Conservation (phyloP, 257 asterid genomes). For the Haberlea rhodopensis region DNA sequence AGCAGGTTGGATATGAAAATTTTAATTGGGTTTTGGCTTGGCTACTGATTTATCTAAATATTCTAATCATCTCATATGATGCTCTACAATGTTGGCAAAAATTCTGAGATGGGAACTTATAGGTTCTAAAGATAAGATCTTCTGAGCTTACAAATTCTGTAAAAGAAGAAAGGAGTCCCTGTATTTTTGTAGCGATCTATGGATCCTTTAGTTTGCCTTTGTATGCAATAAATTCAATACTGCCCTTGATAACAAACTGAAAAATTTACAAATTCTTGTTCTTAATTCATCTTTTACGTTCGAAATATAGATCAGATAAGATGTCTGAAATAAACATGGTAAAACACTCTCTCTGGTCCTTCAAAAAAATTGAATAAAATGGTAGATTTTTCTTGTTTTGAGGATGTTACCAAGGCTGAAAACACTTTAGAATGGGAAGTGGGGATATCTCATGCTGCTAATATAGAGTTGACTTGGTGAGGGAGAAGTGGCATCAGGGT, state of each 20-base stretch:
- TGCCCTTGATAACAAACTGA: background rate
- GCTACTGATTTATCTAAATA: background rate
- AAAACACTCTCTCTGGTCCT: no score
- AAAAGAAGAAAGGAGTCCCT: background rate
- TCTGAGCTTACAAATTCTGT: background rate
- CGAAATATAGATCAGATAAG: no score
- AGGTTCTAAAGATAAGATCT: background rate
- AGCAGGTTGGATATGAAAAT: background rate
- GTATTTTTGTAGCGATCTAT: background rate
- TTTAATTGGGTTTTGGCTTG: background rate
- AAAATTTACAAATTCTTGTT: background rate
- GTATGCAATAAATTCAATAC: background rate
- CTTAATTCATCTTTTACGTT: background rate
- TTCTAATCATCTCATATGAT: background rate
- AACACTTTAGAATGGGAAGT: no score
- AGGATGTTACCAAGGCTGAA: no score
- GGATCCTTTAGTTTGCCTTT: background rate
- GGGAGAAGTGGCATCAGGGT: no score
- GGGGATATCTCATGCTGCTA: no score
- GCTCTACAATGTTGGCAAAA: background rate
- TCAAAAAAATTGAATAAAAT: background rate
- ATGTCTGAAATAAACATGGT: no score
- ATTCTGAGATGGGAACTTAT: background rate
- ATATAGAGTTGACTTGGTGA: no score
- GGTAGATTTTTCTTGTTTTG: no score